These are phyloP conservation scores for Skeletonema tropicum DNA, from an alignment of 108 stramenopile genomes.

Conservation along the genomic window DNA sequence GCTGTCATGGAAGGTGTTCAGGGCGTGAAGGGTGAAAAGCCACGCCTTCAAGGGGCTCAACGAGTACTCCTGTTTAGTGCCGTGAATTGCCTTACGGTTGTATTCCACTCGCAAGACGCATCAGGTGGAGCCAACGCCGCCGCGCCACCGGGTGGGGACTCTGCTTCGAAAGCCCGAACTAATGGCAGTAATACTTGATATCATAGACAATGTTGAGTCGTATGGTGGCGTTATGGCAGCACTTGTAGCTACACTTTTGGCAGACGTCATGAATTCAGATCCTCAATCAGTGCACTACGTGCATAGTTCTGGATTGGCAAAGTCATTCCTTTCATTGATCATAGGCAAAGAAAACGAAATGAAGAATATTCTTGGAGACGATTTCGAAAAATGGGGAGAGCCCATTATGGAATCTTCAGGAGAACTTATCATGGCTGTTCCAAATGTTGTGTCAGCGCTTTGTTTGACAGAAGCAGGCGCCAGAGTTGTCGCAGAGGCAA, in stretches of 20 bases:
- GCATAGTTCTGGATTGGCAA: constrained; percentile 78
- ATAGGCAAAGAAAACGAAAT: constrained; percentile 37
- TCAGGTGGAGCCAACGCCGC: constrained; percentile 37
- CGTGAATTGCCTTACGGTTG: constrained; percentile 83
- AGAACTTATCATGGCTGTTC: constrained; percentile 90
- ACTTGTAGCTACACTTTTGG: constrained; percentile 68
- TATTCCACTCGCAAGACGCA: constrained; percentile 78
- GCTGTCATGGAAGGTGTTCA: constrained; percentile 19
- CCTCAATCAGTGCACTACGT: constrained; percentile 85
- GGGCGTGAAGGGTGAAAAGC: not conserved
- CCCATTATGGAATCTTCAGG: constrained; percentile 73
- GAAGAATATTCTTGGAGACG: constrained; percentile 14
- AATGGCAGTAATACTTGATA: constrained; percentile 57
- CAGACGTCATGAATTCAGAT: constrained; percentile 90
- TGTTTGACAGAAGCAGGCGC: constrained; percentile 89
- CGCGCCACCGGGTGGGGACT: constrained; percentile 57
- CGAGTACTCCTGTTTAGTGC: constrained; percentile 81
- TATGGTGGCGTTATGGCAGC: constrained; percentile 85
- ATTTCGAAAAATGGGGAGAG: constrained; percentile 32
- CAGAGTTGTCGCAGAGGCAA: constrained; percentile 63
- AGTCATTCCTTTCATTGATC: constrained; percentile 71
- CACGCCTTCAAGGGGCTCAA: constrained; percentile 54
- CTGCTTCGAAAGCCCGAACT: constrained; percentile 71
- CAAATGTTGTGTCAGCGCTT: constrained; percentile 87
- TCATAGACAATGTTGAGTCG: constrained; percentile 64